Percentiles rank a stretch among this genome's conserved stretches.
phyloP scores from a whole-genome alignment of 495 filamentous ascomycete species.

The Daldinia vernicosa region DNA sequence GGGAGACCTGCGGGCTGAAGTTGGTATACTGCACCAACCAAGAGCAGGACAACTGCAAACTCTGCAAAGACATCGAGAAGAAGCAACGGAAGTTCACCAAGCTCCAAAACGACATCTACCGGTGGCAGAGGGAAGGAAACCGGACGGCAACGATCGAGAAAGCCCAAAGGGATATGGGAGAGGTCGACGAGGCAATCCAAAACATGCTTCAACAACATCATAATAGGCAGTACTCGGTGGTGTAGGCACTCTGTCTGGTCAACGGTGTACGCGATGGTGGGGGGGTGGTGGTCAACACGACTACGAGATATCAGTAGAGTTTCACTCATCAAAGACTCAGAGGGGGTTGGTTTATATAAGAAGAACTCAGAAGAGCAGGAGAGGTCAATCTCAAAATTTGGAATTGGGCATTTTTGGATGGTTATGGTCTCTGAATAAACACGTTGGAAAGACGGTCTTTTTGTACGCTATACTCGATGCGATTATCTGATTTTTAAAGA shows the following conservation, averaged over 20 bases:
- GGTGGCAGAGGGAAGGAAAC: conserved; percentile 80
- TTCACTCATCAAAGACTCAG: conserved; percentile 17
- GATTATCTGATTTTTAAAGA: conserved; percentile 21
- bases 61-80: conserved; percentile 92
- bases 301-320: conserved; percentile 31
- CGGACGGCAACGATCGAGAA: conserved; percentile 84
- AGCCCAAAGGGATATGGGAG: conserved; percentile 68
- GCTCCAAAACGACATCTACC: conserved; percentile 78
- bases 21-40: conserved; percentile 77
- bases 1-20: conserved; percentile 97
- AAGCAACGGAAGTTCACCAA: conserved; percentile 79
- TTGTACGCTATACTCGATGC: conserved; percentile 40
- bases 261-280: conserved; percentile 17
- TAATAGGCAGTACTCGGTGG: conserved; percentile 50
- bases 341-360: conserved; percentile 3
- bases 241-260: conserved; percentile 31
- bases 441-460: conserved; percentile 36
- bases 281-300: conserved; percentile 7
- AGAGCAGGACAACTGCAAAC: conserved; percentile 71
- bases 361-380: conserved; percentile 26
- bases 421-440: conserved; percentile 15
- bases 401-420: conserved; percentile 33
- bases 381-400: conserved; percentile 30
- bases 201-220: conserved; percentile 60
- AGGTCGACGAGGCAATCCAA: conserved; percentile 70